Conservation (phyloP, 192 early-diverging fungal species). For the Piromyces finnis region DNA sequence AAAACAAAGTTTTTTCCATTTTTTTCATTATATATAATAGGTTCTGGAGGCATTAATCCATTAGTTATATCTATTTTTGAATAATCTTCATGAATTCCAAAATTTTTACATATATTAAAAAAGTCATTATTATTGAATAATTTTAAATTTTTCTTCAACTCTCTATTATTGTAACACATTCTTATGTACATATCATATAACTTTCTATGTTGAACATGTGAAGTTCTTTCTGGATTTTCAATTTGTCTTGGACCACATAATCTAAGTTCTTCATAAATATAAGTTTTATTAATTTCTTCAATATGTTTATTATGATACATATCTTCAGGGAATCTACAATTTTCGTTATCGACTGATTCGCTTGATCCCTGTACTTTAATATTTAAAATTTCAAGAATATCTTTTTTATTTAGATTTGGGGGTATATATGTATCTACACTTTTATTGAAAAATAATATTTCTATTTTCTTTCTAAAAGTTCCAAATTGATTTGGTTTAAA, state of each 20-base stretch:
- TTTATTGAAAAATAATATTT: neutral
- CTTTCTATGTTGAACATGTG: neutral
- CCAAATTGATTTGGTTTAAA: neutral
- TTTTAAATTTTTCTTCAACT: neutral
- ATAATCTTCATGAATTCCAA: neutral
- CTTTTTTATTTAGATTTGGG: neutral
- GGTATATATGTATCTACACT: neutral
- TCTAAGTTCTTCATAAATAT: neutral
- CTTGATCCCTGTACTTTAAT: neutral
- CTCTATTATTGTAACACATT: neutral
- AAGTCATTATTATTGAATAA: neutral
- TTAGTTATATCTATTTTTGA: neutral
- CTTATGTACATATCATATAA: neutral
- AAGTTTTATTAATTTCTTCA: neutral
- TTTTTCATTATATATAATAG: neutral
- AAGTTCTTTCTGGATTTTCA: neutral
- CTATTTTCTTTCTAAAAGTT: neutral
- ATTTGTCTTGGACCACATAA: neutral
- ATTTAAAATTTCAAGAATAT: neutral
- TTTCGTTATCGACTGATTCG: neutral
- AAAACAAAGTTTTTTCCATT: neutral
- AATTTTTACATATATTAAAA: neutral
- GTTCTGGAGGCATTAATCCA: neutral
- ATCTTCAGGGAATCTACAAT: neutral
- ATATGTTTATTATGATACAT: neutral